Conservation (phyloP, 2,329 filamentous ascomycete species). For the Diaporthe eres region DNA sequence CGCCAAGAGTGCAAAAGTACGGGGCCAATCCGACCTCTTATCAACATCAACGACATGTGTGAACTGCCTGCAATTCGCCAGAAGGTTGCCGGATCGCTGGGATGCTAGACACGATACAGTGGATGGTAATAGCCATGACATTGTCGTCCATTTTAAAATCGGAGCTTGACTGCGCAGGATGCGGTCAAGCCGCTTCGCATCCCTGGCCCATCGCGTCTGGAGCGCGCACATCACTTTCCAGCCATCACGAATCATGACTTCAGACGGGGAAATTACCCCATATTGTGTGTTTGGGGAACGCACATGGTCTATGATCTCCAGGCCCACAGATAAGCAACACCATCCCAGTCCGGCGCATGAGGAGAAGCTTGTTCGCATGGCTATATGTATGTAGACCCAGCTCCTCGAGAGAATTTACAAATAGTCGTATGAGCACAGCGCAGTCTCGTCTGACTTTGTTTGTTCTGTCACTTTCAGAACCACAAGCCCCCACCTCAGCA, state of each 20-base stretch:
- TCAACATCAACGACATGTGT: background rate
- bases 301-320: constrained; percentile 33
- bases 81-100: background rate
- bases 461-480: background rate
- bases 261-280: constrained; percentile 21
- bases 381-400: constrained; percentile 2
- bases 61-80: constrained; percentile 13
- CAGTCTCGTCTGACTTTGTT: background rate
- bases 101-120: too few species aligned
- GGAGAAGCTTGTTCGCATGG: background rate
- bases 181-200: background rate
- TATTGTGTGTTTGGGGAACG: background rate
- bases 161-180: background rate
- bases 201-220: background rate
- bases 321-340: constrained; percentile 32
- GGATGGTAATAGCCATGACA: too few species aligned
- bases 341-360: background rate
- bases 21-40: constrained; percentile 32
- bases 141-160: background rate
- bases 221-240: background rate
- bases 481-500: background rate
- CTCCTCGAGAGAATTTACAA: background rate
- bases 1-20: constrained; percentile 22
- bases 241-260: constrained; percentile 12
- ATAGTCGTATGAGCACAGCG: constrained; percentile 17